Base-by-base conservation (phyloP, 2,329 filamentous ascomycete genomes). In the Aspergillus quadricinctus region DNA sequence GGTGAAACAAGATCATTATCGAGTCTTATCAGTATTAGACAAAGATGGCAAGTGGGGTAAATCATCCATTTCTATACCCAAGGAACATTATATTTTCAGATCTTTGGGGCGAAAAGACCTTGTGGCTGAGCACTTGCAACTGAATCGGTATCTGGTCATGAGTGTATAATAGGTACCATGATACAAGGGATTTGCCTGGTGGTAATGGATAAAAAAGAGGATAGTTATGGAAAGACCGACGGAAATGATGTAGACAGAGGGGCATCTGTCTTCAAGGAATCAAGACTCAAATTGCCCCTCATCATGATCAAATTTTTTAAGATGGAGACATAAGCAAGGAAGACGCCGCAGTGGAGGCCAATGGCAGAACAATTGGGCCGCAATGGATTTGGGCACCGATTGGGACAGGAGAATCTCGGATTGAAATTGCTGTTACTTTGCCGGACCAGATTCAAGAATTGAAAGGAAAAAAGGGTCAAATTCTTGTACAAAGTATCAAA, bases 301-400 rank as follows among this genome's bases (percentile, higher is more conserved):
- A 23, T 19, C 4, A n/a, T 46, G 52, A 53, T 58, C 48, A 45
- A 48, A 56, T 19, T 49, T 35, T 51, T 57, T 52, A 57, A 53
- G 28, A 50, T 54, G 35, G 31, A 45, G 35, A 43, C 37, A 52
- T 48, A 40, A 58, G 37, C 53, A 56, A 48, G 57, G 48, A 56
- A 49, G 48, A 49, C 48, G 49, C 49, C 43, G 28, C 25, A 49
- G 53, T 61, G 57, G 59, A 60, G 57, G 55, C 21, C 10, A 23
- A 25, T 27, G 43, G 21, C 48, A 54, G 52, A 51, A 43, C 52
- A 52, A 56, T 61, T 61, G 59, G 59, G 59, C 59, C 59, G 59
- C 59, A 61, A 46, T 21, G 25, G 31, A 43, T 59, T 61, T 58
- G 59, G 59, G 59, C 59, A 61, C 49, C 55, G 37, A 61, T 54